These are phyloP conservation scores for Phytophthora pisi DNA, from an alignment of 352 stramenopile genomes.

Conservation along the genomic window DNA sequence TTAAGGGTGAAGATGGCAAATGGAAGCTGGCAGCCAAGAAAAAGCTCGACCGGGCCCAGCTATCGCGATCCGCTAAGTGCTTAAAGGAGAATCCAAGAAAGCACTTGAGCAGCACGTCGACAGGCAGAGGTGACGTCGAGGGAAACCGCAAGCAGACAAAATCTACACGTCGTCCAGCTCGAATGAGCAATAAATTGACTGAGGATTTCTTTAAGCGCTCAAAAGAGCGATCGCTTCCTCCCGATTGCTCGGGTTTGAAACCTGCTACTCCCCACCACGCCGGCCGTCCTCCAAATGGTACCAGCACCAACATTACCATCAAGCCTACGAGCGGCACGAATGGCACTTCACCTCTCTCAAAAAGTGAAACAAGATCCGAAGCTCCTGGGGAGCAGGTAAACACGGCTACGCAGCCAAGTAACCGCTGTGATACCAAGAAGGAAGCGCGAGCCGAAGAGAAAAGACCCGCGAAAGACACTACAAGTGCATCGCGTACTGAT, in stretches of 20 bases:
- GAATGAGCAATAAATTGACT: constrained; percentile 7
- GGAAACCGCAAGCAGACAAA: neutral
- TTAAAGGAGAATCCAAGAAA: neutral
- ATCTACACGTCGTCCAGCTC: neutral
- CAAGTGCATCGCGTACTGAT: neutral
- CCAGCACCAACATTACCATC: neutral
- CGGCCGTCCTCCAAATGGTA: neutral
- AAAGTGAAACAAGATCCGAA: neutral
- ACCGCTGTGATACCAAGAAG: neutral
- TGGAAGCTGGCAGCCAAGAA: constrained; percentile 9
- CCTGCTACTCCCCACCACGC: neutral
- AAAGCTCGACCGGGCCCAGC: neutral
- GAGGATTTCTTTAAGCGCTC: constrained; percentile 12
- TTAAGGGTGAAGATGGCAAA: constrained; percentile 9
- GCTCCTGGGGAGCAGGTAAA: neutral
- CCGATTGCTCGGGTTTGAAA: neutral
- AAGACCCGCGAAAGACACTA: neutral
- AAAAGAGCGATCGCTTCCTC: neutral
- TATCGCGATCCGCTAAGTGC: neutral
- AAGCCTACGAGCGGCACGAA: neutral
- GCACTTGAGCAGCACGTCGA: neutral
- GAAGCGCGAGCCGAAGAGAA: neutral
- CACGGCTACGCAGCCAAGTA: neutral
- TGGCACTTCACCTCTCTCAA: neutral
- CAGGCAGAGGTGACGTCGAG: neutral